phyloP scores from a whole-genome alignment of 176 grass and related monocot genomes.

The Zizania latifolia region DNA sequence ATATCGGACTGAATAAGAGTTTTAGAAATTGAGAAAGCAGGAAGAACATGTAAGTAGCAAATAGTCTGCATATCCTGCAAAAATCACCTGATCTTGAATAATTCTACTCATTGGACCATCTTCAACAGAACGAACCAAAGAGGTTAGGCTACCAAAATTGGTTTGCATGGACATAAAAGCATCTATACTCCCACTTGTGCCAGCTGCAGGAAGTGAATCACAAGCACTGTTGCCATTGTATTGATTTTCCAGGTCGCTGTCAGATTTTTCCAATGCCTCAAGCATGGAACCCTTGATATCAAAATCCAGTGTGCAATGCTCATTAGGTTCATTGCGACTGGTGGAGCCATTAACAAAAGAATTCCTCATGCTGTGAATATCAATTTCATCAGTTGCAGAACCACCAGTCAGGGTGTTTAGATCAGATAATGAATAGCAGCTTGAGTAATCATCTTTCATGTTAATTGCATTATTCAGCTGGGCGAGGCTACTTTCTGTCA shows the following conservation, averaged over 20 bases:
- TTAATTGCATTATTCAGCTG: slow-evolving; percentile 51
- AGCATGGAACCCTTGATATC: slow-evolving; percentile 73
- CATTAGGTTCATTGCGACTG: slow-evolving; percentile 43
- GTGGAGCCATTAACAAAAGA: slow-evolving; percentile 57
- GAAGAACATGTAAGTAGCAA: neutral
- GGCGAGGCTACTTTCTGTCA: slow-evolving; percentile 48
- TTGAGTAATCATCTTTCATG: slow-evolving; percentile 57
- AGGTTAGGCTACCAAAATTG: slow-evolving; percentile 59
- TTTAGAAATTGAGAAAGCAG: neutral
- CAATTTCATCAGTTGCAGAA: slow-evolving; percentile 44
- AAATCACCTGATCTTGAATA: slow-evolving; percentile 78
- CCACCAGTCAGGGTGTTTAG: slow-evolving; percentile 48
- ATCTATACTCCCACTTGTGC: slow-evolving; percentile 49
- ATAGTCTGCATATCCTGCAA: slow-evolving; percentile 8
- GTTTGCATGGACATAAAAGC: slow-evolving; percentile 73
- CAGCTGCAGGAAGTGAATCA: slow-evolving; percentile 43
- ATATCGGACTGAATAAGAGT: neutral
- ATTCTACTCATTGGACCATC: slow-evolving; percentile 66
- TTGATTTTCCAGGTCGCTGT: slow-evolving; percentile 58
- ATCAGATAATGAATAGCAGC: slow-evolving; percentile 47
- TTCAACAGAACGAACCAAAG: slow-evolving; percentile 74
- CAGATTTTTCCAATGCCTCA: slow-evolving; percentile 63
- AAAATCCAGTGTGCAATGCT: slow-evolving; percentile 61
- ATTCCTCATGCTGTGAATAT: slow-evolving; percentile 36
- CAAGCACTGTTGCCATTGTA: slow-evolving; percentile 44